These are phyloP conservation scores for Seiridium unicorne DNA, from an alignment of 2,329 filamentous ascomycete genomes.

Conservation along the genomic window DNA sequence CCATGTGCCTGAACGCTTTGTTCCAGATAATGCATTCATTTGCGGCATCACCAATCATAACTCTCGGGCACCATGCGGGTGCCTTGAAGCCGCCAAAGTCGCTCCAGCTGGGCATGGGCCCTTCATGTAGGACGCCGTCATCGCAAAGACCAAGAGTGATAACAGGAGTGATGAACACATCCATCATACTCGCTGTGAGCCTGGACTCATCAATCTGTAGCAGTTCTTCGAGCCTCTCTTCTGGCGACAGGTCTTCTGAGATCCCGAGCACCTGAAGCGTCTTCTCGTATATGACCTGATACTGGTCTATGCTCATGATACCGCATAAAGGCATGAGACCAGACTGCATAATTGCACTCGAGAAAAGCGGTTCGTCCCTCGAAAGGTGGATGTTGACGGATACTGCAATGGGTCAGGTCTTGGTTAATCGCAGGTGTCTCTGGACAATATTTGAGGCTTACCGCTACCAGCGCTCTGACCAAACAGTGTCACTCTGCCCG, in stretches of 20 bases:
- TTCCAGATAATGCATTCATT: neutral
- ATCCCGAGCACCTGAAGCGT: neutral
- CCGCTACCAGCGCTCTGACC: conserved; percentile 55
- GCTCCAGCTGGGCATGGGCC: neutral
- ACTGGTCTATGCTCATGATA: neutral
- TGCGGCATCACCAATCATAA: neutral
- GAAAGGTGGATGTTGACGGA: neutral
- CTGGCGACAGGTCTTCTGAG: neutral
- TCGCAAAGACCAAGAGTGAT: neutral
- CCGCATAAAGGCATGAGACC: neutral
- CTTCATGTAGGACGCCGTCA: neutral
- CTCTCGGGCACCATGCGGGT: neutral
- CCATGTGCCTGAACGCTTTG: neutral
- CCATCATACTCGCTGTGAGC: neutral
- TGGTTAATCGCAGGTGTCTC: too few relatives aligned
- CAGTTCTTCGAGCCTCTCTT: neutral
- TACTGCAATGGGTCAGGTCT: neutral
- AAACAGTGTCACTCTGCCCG: conserved; percentile 47
- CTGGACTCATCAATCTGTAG: neutral
- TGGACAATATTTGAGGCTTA: neutral
- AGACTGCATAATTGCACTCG: neutral
- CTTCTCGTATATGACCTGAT: neutral
- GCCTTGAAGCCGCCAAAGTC: neutral
- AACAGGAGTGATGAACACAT: neutral
- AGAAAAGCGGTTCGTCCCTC: neutral